These are phyloP conservation scores for Pelargonium myrrhifolium DNA, from an alignment of 441 rosid genomes.

Conservation along the genomic window DNA sequence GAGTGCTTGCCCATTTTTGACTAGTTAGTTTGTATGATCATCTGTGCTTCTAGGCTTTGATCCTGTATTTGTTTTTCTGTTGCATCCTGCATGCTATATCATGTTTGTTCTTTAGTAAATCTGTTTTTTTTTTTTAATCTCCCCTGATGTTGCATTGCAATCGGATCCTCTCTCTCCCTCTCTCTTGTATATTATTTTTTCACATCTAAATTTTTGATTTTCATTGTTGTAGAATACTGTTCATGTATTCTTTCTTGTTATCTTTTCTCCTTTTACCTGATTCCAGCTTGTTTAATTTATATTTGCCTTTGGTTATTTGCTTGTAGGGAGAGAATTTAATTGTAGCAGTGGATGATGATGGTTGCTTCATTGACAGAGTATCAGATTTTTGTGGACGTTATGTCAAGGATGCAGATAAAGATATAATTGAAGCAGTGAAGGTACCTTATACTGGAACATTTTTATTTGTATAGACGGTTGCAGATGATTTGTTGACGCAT, in stretches of 20 bases:
- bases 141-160: too few species aligned
- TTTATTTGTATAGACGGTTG: too few species aligned
- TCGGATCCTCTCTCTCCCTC: too few species aligned
- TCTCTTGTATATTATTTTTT: background rate
- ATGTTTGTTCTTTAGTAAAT: too few species aligned
- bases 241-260: background rate
- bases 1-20: too few species aligned
- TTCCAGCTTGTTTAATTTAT: background rate
- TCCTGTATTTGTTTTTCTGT: too few species aligned
- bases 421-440: constrained; percentile 81
- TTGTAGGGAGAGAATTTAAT: constrained; percentile 70
- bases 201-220: constrained; percentile 1
- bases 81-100: too few species aligned
- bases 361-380: constrained; percentile 71
- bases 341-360: constrained; percentile 97
- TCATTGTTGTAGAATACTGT: background rate
- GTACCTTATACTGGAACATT: constrained; percentile 26
- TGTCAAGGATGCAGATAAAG: constrained; percentile 95
- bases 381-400: constrained; percentile 64
- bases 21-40: too few species aligned
- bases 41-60: too few species aligned
- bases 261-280: constrained; percentile 3
- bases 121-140: too few species aligned
- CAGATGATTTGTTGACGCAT: too few species aligned
- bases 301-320: constrained; percentile 15